A percentile compares a stretch with the other conserved stretches of the same genome.
Evolutionary conservation across 1,284 basidiomycete genomes (phyloP).

Genomic region (Phellinidium pouzarii): DNA sequence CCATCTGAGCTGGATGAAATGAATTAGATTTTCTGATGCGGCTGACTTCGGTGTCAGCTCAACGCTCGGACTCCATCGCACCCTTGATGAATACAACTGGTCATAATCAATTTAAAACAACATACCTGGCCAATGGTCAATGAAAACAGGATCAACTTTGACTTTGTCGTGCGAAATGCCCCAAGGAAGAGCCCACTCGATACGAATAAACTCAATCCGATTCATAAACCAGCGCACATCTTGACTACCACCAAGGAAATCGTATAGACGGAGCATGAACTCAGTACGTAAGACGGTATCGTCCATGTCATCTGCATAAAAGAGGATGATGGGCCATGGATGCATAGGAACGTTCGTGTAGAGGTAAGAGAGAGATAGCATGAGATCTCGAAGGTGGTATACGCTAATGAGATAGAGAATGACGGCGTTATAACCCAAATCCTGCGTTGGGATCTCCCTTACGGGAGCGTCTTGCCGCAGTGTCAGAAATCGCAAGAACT

Average conservation of each 20-base stretch:
- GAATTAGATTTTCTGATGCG: too few species aligned
- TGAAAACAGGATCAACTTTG: conserved; percentile 5
- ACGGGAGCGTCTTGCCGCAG: background rate
- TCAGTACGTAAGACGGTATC: background rate
- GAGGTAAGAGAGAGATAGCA: conserved; percentile 1
- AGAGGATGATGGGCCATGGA: conserved; percentile 5
- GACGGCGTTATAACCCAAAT: conserved; percentile 4
- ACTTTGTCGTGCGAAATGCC: conserved; percentile 4
- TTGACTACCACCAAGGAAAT: conserved; percentile 6
- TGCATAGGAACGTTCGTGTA: conserved; percentile 2
- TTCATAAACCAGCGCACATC: background rate
- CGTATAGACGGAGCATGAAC: conserved; percentile 2
- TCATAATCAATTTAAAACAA: too few species aligned
- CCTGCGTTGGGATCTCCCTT: background rate
- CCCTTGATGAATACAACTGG: too few species aligned
- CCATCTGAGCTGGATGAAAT: too few species aligned
- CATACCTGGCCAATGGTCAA: conserved; percentile 2
- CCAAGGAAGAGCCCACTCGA: conserved; percentile 1
- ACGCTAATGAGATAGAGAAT: conserved; percentile 3
- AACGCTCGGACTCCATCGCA: too few species aligned
- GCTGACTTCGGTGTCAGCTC: too few species aligned
- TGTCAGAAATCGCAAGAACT: background rate
- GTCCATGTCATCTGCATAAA: conserved; percentile 9
- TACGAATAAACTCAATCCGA: conserved; percentile 3
- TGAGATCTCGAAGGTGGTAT: background rate